These are phyloP conservation scores for Xylariaceae sp. DNA, from an alignment of 2,329 filamentous ascomycete species.

Conservation along the genomic window DNA sequence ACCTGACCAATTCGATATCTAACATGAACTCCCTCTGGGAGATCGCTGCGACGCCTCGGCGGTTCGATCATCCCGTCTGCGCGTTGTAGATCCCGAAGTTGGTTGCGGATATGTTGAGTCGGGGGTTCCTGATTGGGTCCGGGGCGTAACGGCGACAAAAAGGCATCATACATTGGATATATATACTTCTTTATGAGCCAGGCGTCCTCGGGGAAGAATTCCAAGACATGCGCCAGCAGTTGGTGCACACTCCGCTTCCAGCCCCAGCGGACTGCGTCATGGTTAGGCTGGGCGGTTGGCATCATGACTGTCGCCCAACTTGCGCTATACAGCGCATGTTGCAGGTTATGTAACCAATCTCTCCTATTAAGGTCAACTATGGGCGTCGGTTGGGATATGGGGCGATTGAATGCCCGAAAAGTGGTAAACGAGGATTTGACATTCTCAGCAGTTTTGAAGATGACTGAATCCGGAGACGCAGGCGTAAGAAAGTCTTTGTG, in stretches of 20 bases:
- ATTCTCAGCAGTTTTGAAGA: slow-evolving; percentile 72
- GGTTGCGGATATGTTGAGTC: slow-evolving; percentile 33
- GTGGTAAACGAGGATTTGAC: slow-evolving; percentile 66
- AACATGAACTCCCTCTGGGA: slow-evolving; percentile 36
- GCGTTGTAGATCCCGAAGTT: slow-evolving; percentile 39
- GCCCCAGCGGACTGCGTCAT: slow-evolving; percentile 38
- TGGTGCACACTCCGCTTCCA: slow-evolving; percentile 59
- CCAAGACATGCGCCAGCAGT: slow-evolving; percentile 58
- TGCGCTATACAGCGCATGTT: slow-evolving; percentile 62
- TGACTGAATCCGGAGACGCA: slow-evolving; percentile 60
- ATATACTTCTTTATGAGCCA: slow-evolving; percentile 65
- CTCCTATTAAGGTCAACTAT: slow-evolving; percentile 37
- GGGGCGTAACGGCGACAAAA: slow-evolving; percentile 31
- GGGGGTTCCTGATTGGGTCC: slow-evolving; percentile 32
- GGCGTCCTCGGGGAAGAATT: slow-evolving; percentile 64
- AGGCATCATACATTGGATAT: slow-evolving; percentile 53
- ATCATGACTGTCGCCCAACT: slow-evolving; percentile 65
- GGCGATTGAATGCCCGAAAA: slow-evolving; percentile 35
- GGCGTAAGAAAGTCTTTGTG: slow-evolving; percentile 54
- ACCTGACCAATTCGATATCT: slow-evolving; percentile 72
- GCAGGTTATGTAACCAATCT: slow-evolving; percentile 51
- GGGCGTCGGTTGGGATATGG: slow-evolving; percentile 34
- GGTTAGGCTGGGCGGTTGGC: slow-evolving; percentile 37
- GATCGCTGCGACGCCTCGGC: slow-evolving; percentile 34
- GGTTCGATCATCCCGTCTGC: slow-evolving; percentile 36